Base-by-base conservation (phyloP, 306 rosid genomes). In the Begonia fuchsioides region DNA sequence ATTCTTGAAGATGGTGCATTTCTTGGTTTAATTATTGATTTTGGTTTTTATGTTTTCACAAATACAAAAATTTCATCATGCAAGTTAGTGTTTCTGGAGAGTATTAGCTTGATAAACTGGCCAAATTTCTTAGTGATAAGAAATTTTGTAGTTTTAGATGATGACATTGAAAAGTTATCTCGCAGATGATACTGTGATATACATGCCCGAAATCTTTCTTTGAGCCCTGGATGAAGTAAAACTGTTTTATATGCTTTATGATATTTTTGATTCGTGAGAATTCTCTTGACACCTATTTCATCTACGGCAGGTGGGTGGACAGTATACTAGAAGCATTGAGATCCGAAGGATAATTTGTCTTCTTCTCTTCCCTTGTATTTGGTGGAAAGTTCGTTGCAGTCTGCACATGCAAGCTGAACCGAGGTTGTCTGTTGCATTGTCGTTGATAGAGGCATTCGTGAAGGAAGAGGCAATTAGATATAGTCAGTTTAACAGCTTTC, bases 321-420 rank as follows among this genome's bases (percentile, higher is more conserved):
- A 85, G 93, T 70, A 79, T 92, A 52, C 67, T 82, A 40, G 87
- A 85, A 68, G 98, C 98, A 10, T 44, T 92, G 63, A 66, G 65
- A 55, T 63, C 70, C 17, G 65, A 65, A 53, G 65, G 61, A 17
- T 47, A 32, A 51, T 38, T 62, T 58, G 46, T 65, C 53, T 49
- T 18, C 52, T 44, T 8, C 19, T 9, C 52, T 46, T 17, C 52
- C 49, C 49, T 26, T 26, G 3, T 26, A 8, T 26, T 26, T 26
- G 35, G 35, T 3, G 35, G 35, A 26, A 26, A 20, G 32, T 20
- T 20, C 32, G 5, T 20, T 20, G 32, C 35, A 26, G 35, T 5
- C 35, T 0, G 35, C 7, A 3, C 7, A 26, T 26, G 35, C 35
- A 26, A 26, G 35, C 35, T 26, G 32, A 20, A 20, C 2, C 5